Evolutionary conservation across 345 rosid genomes (phyloP).

Genomic region (Corymbia maculata): DNA sequence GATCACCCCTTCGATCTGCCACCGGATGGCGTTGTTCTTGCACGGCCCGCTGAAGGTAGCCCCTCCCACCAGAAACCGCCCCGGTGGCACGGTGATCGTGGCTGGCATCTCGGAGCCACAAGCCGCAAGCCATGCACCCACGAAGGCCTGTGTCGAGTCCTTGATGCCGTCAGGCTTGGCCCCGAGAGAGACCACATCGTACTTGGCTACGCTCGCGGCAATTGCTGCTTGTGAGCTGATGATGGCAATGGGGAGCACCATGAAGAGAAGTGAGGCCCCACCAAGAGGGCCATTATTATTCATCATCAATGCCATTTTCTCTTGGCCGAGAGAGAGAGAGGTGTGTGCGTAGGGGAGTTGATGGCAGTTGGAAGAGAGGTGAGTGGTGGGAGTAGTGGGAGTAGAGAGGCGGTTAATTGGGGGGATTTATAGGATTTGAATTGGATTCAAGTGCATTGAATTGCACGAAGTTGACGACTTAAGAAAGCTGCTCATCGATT

Average conservation of each 20-base stretch:
- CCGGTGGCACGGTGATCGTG: constrained; percentile 43
- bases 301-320: not conserved
- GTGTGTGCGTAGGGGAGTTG: not conserved
- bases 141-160: constrained; percentile 52
- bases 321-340: not conserved
- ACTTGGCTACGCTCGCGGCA: not conserved
- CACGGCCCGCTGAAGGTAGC: constrained; percentile 21
- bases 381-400: not conserved
- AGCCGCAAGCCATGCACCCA: constrained; percentile 43
- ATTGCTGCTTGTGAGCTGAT: not conserved
- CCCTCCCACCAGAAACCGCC: constrained; percentile 9
- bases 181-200: constrained; percentile 3
- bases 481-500: not conserved
- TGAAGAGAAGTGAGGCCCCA: not conserved
- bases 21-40: constrained; percentile 5
- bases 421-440: not conserved
- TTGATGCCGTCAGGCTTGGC: constrained; percentile 46
- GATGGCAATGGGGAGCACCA: not conserved
- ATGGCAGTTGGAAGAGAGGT: not conserved
- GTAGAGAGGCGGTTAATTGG: not conserved
- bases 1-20: constrained; percentile 18
- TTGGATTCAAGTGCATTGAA: not conserved
- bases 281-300: not conserved
- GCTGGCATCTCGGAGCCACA: constrained; percentile 42
- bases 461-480: not conserved